phyloP scores from a whole-genome alignment of 371 early-diverging fungal species.

The Mortierella sp. region DNA sequence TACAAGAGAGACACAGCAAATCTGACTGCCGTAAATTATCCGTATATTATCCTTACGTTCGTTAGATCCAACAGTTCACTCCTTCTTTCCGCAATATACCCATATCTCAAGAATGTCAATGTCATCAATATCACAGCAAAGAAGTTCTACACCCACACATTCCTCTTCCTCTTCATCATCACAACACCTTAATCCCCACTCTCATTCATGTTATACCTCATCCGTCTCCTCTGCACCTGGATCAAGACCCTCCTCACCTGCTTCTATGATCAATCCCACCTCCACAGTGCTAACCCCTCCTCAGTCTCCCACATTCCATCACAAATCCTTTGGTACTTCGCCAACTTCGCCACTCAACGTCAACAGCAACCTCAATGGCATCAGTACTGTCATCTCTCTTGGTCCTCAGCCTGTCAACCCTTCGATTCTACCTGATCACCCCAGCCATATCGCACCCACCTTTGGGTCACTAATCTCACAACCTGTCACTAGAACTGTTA shows the following conservation, averaged over 20 bases:
- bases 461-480: constrained; percentile 21
- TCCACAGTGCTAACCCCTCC: constrained; percentile 27
- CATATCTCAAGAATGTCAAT: constrained; percentile 17
- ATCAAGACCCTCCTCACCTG: constrained; percentile 45
- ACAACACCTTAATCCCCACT: constrained; percentile 32
- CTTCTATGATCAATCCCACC: constrained; percentile 21
- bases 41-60: neutral
- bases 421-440: constrained; percentile 7
- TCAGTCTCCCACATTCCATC: constrained; percentile 24
- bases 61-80: neutral
- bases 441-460: neutral
- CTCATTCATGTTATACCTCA: constrained; percentile 21
- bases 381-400: constrained; percentile 11
- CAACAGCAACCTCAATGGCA: constrained; percentile 7
- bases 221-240: constrained; percentile 23
- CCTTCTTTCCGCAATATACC: neutral
- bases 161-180: constrained; percentile 13
- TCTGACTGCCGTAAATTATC: neutral
- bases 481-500: constrained; percentile 32
- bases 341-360: constrained; percentile 14
- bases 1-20: neutral
- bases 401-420: constrained; percentile 6
- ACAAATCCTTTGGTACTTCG: constrained; percentile 1
- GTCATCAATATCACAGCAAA: constrained; percentile 32
- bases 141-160: constrained; percentile 29